A percentile compares a stretch with the other conserved stretches of the same genome.
Evolutionary conservation across 2,329 filamentous ascomycete genomes (phyloP).

Genomic region (Colletotrichum ledebouriae): DNA sequence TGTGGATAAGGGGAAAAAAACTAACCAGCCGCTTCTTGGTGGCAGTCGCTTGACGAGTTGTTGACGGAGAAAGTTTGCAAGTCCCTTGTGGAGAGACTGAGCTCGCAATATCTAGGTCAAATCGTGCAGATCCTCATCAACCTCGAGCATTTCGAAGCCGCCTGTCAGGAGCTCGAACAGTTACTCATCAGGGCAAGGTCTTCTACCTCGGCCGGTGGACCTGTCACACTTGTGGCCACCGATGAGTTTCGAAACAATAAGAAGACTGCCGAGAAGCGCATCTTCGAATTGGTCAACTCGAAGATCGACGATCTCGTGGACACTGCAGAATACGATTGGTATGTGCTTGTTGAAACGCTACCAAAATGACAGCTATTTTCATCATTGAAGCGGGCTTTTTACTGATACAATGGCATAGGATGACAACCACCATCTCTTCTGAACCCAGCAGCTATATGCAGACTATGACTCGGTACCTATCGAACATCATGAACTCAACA

Average conservation of each 20-base stretch:
- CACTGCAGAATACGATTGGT: slow-evolving; percentile 97
- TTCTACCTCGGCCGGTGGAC: slow-evolving; percentile 83
- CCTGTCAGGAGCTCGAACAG: slow-evolving; percentile 89
- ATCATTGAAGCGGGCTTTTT: background rate
- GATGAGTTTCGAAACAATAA: slow-evolving; percentile 90
- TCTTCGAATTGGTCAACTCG: slow-evolving; percentile 97
- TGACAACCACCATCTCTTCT: slow-evolving; percentile 67
- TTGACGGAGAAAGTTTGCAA: slow-evolving; percentile 92
- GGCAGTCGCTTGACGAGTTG: slow-evolving; percentile 90
- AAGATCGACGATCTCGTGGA: slow-evolving; percentile 99
- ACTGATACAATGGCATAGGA: slow-evolving; percentile 55
- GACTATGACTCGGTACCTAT: slow-evolving; percentile 91
- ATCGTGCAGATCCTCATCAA: slow-evolving; percentile 99
- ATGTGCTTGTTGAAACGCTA: slow-evolving; percentile 36
- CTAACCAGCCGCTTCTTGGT: slow-evolving; percentile 1
- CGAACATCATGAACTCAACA: slow-evolving; percentile 96
- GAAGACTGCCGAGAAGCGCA: slow-evolving; percentile 96
- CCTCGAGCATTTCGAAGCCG: slow-evolving; percentile 94
- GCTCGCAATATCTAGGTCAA: slow-evolving; percentile 94
- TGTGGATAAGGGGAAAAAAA: background rate
- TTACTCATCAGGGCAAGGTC: slow-evolving; percentile 88
- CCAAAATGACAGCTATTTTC: background rate
- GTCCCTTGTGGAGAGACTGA: slow-evolving; percentile 87
- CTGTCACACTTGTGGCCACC: slow-evolving; percentile 84
- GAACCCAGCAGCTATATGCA: slow-evolving; percentile 96